phyloP scores from a whole-genome alignment of 176 grass and related monocot species.

The Bromus sterilis region DNA sequence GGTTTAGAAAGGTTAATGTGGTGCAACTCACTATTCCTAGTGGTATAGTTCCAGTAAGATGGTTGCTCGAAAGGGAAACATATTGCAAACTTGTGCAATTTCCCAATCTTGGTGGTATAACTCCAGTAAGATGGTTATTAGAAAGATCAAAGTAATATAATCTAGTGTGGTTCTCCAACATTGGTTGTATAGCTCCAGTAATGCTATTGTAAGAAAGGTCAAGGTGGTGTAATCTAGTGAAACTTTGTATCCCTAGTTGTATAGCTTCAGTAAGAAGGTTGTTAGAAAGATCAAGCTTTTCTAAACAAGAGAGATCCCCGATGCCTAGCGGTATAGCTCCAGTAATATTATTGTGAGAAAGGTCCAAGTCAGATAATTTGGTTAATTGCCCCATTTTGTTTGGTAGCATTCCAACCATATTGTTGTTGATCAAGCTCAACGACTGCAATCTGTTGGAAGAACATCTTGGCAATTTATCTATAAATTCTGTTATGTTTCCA shows the following conservation, averaged over 20 bases:
- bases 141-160: not conserved
- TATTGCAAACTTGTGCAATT: fast-evolving
- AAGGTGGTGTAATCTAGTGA: not conserved
- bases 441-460: not conserved
- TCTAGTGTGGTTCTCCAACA: not conserved
- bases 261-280: not conserved
- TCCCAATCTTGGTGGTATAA: not conserved
- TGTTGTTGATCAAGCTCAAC: fast-evolving
- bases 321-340: not conserved
- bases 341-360: not conserved
- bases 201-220: not conserved
- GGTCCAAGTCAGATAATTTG: not conserved
- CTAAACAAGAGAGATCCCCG: not conserved
- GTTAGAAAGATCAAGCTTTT: not conserved
- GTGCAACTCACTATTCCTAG: not conserved
- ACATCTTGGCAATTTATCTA: not conserved
- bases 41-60: not conserved
- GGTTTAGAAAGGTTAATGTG: not conserved
- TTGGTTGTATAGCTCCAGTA: not conserved
- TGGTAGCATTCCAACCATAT: not conserved
- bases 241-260: not conserved
- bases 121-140: not conserved
- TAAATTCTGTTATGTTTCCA: conserved; percentile 6
- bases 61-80: not conserved
- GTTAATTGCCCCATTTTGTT: not conserved